Conservation (phyloP, 305 asterid genomes). For the Fraxinus albicans region DNA sequence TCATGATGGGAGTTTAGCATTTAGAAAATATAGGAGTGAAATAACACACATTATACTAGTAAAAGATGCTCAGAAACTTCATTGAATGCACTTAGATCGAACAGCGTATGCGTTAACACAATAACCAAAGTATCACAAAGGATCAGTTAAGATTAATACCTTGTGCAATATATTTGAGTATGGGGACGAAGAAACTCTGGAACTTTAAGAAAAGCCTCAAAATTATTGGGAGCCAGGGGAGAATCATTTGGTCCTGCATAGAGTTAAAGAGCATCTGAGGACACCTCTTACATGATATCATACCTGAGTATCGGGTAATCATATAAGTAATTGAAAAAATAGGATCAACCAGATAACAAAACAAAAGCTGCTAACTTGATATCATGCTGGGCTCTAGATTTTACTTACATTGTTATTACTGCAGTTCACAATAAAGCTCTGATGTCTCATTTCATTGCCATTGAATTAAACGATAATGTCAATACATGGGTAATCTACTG, state of each 20-base stretch:
- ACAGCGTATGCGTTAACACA: background rate
- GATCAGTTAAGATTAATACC: constrained; percentile 43
- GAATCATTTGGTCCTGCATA: constrained; percentile 91
- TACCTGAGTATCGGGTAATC: constrained; percentile 17
- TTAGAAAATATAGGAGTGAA: constrained; percentile 6
- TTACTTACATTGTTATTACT: background rate
- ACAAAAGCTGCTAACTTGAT: background rate
- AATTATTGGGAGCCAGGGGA: constrained; percentile 88
- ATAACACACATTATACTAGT: constrained; percentile 1
- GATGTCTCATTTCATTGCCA: constrained; percentile 19
- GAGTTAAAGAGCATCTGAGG: constrained; percentile 30
- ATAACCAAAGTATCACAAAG: constrained; percentile 8
- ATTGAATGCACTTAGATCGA: constrained; percentile 5
- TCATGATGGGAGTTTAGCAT: background rate
- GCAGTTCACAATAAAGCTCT: constrained; percentile 14
- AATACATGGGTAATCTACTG: background rate
- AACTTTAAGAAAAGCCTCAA: constrained; percentile 94
- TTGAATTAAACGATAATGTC: background rate
- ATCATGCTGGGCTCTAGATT: constrained; percentile 2
- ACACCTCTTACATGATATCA: constrained; percentile 13
- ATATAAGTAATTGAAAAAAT: constrained; percentile 3
- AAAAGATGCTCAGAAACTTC: background rate
- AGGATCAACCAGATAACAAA: constrained; percentile 7
- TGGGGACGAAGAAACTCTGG: constrained; percentile 93
- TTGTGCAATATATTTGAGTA: constrained; percentile 94